Percentiles rank a stretch among this genome's conserved stretches.
Conservation (phyloP, 208 protist species). For the Leishmania lainsoni region DNA sequence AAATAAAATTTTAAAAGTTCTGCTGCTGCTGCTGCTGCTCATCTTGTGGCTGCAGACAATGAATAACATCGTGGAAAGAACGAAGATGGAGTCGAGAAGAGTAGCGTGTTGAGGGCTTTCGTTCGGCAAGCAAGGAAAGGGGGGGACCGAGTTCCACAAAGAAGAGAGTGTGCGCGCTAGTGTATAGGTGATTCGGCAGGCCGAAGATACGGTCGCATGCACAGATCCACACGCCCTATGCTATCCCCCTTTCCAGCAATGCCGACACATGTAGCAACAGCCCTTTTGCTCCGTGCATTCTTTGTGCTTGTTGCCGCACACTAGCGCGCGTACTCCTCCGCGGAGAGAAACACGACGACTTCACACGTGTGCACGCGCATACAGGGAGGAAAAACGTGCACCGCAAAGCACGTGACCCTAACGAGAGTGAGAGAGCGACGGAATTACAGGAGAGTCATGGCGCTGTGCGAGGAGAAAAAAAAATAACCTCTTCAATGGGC, state of each 20-base stretch:
- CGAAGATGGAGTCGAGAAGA: background rate
- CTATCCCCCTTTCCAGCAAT: background rate
- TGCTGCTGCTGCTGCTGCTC: background rate
- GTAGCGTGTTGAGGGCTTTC: background rate
- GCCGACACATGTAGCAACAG: background rate
- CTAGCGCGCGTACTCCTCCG: background rate
- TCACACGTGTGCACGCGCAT: background rate
- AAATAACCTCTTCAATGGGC: background rate
- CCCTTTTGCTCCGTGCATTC: background rate
- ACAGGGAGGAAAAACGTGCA: background rate
- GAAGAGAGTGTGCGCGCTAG: background rate
- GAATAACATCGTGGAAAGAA: background rate
- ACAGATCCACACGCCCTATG: background rate
- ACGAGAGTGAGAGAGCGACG: background rate
- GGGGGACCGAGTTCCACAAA: background rate
- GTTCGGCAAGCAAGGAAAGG: background rate
- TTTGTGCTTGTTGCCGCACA: background rate
- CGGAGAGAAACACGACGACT: too few species aligned
- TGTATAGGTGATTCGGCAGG: background rate
- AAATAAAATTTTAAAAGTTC: background rate
- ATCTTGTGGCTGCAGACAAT: too few species aligned
- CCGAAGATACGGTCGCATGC: background rate
- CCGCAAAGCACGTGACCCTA: background rate
- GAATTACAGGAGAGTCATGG: background rate
- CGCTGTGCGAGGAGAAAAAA: background rate